Conservation (phyloP, 202 grass and related monocot genomes). For the Carex arenaria region DNA sequence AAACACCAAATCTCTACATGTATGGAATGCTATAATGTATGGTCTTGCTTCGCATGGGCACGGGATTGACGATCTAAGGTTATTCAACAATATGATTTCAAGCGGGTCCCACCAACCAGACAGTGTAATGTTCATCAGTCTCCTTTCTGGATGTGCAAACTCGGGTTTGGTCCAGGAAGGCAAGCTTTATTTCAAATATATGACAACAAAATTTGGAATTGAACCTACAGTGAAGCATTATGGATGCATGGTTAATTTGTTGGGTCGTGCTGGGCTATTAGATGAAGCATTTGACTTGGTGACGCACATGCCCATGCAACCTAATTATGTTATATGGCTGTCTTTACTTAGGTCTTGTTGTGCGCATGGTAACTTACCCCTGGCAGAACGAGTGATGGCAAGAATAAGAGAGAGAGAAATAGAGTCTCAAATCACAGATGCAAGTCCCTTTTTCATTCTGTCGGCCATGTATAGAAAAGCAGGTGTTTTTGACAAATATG, state of each 20-base stretch:
- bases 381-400: slow-evolving; percentile 21
- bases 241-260: slow-evolving; percentile 66
- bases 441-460: slow-evolving; percentile 20
- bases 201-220: slow-evolving; percentile 38
- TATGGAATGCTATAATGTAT: slow-evolving; percentile 65
- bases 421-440: slow-evolving; percentile 24
- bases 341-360: slow-evolving; percentile 68
- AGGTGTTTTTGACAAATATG: slow-evolving; percentile 25
- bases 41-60: slow-evolving; percentile 61
- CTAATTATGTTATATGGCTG: slow-evolving; percentile 50
- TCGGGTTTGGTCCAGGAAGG: slow-evolving; percentile 61
- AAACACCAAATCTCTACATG: slow-evolving; percentile 37
- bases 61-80: slow-evolving; percentile 31
- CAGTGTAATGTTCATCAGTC: slow-evolving; percentile 53
- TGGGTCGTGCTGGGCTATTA: slow-evolving; percentile 42
- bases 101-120: slow-evolving; percentile 30
- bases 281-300: slow-evolving; percentile 26
- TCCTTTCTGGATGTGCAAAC: slow-evolving; percentile 59
- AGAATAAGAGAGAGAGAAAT: neutral
- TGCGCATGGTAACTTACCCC: slow-evolving; percentile 39
- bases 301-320: slow-evolving; percentile 34
- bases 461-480: slow-evolving; percentile 34
- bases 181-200: slow-evolving; percentile 39
- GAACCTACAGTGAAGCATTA: slow-evolving; percentile 60
- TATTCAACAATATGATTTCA: slow-evolving; percentile 53